A percentile compares a stretch with the other conserved stretches of the same genome.
Conservation (phyloP, 2,329 filamentous ascomycete genomes). For the Fusarium sp. region DNA sequence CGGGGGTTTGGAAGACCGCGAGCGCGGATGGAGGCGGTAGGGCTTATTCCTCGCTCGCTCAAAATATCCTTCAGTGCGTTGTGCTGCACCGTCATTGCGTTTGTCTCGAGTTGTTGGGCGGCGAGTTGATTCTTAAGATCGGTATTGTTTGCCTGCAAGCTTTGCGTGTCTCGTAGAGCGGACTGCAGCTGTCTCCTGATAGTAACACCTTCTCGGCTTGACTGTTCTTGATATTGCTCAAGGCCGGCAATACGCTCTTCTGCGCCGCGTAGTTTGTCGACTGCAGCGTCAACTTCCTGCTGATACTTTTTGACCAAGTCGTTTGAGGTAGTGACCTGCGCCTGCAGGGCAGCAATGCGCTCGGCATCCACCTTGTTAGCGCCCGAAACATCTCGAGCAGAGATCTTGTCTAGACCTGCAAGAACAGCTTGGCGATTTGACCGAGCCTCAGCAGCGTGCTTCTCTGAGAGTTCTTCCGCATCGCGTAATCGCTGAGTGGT, state of each 20-base stretch:
- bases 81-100: conserved; percentile 92
- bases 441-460: conserved; percentile 87
- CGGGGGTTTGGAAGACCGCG: conserved; percentile 79
- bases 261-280: conserved; percentile 90
- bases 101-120: conserved; percentile 92
- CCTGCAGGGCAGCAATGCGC: conserved; percentile 81
- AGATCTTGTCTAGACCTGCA: conserved; percentile 83
- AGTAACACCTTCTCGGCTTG: conserved; percentile 90
- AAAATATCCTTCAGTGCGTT: conserved; percentile 94
- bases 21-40: conserved; percentile 78
- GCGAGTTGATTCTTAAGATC: conserved; percentile 88
- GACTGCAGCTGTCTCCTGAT: conserved; percentile 92
- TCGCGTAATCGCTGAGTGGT: conserved; percentile 83
- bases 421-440: conserved; percentile 88
- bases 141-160: conserved; percentile 83
- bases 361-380: conserved; percentile 70
- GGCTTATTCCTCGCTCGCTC: conserved; percentile 88
- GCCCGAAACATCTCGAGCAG: conserved; percentile 66
- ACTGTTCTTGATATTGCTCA: conserved; percentile 97
- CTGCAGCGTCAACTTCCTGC: conserved; percentile 86
- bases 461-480: conserved; percentile 89
- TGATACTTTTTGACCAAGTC: conserved; percentile 89
- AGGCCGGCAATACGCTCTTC: conserved; percentile 97
- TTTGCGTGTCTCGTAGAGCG: conserved; percentile 85
- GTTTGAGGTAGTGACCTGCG: conserved; percentile 84